Conservation (phyloP, 225 moss, liverwort and hornwort genomes). For the Bryoerythrophyllum caledonicum region DNA sequence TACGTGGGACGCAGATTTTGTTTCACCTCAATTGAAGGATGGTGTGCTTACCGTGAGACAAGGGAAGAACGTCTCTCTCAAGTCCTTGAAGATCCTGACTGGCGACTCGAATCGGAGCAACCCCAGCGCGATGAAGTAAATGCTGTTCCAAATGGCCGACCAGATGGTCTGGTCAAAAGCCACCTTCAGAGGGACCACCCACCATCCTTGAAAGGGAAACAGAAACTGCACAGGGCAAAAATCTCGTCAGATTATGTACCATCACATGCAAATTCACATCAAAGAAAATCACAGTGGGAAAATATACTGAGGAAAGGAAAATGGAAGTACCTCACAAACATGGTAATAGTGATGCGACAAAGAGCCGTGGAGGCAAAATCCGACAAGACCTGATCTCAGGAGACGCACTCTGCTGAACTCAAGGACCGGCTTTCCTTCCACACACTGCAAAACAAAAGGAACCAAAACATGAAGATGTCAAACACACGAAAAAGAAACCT, state of each 20-base stretch:
- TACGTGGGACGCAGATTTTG: too few species aligned
- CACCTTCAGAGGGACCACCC: constrained; percentile 86
- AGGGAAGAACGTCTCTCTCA: constrained; percentile 66
- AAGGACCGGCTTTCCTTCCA: constrained; percentile 73
- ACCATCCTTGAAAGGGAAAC: constrained; percentile 94
- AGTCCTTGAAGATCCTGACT: constrained; percentile 52
- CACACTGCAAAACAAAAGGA: constrained; percentile 69
- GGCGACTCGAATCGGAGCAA: constrained; percentile 79
- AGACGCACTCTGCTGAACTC: constrained; percentile 80
- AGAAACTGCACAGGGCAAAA: constrained; percentile 45
- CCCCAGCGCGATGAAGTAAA: constrained; percentile 71
- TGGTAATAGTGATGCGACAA: constrained; percentile 93
- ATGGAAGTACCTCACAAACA: constrained; percentile 66
- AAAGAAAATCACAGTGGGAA: not conserved
- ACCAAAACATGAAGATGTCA: not conserved
- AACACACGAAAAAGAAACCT: not conserved
- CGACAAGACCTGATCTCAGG: constrained; percentile 84
- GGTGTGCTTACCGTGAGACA: constrained; percentile 49
- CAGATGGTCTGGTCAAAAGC: constrained; percentile 84
- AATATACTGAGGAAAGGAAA: accelerated
- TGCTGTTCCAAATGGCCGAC: constrained; percentile 87
- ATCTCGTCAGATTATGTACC: too few species aligned
- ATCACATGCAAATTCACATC: constrained; percentile 25
- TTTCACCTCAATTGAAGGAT: not conserved
- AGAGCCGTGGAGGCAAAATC: constrained; percentile 91